Evolutionary conservation across 1,284 basidiomycete genomes (phyloP).

Genomic region (Hemileia vastatrix): DNA sequence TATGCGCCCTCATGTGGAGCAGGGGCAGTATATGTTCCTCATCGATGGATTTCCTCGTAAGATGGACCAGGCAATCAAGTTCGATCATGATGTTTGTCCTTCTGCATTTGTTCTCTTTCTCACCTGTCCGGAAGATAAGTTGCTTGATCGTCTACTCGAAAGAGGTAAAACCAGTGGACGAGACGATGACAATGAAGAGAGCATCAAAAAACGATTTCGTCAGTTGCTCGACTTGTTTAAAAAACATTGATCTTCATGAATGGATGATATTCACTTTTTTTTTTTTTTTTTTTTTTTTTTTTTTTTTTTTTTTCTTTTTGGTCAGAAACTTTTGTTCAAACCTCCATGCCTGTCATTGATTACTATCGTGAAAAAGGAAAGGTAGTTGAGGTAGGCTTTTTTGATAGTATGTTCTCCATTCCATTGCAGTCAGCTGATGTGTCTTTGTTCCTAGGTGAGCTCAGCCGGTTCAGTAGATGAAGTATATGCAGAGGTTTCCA

Average conservation of each 20-base stretch:
- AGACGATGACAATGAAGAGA: constrained; percentile 91
- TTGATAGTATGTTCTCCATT: too few species aligned
- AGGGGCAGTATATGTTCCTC: constrained; percentile 74
- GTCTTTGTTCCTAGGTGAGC: too few species aligned
- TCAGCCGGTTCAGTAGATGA: too few species aligned
- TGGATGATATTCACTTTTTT: not conserved
- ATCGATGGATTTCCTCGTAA: constrained; percentile 97
- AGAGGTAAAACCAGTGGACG: constrained; percentile 88
- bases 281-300: not conserved
- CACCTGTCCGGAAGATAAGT: constrained; percentile 77
- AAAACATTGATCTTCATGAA: not conserved
- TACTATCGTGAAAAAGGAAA: constrained; percentile 64
- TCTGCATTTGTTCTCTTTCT: constrained; percentile 78
- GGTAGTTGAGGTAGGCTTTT: constrained; percentile 61
- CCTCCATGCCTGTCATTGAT: constrained; percentile 93
- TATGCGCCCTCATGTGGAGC: constrained; percentile 57
- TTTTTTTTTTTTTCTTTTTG: not conserved
- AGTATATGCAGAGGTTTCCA: too few species aligned
- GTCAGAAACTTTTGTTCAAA: constrained; percentile 74
- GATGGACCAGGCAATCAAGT: constrained; percentile 94
- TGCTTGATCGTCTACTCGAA: constrained; percentile 75
- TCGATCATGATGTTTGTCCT: constrained; percentile 76
- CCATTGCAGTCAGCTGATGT: too few species aligned
- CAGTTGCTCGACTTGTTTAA: constrained; percentile 40
- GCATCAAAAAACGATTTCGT: constrained; percentile 94